These are phyloP conservation scores for Ogataea angusta DNA, from an alignment of 805 yeast genomes.

Conservation along the genomic window DNA sequence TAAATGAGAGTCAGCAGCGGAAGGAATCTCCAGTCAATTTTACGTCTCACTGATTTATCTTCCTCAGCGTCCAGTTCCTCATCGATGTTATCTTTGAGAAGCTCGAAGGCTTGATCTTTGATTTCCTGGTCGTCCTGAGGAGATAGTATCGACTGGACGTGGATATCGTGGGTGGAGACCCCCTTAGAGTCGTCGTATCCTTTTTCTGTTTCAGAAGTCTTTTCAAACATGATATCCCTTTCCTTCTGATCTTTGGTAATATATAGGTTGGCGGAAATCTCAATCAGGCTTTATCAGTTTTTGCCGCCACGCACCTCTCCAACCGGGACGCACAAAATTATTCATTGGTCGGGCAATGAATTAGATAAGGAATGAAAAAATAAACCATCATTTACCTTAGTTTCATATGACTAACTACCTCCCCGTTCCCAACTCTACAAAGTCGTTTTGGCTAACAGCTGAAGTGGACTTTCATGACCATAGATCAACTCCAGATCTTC, in stretches of 20 bases:
- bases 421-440: constrained; percentile 22
- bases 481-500: constrained; percentile 29
- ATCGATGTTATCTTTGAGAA: constrained; percentile 4
- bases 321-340: not conserved
- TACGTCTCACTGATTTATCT: constrained; percentile 34
- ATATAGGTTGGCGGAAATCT: too few relatives aligned
- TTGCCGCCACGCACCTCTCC: not conserved
- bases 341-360: too few relatives aligned
- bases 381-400: too few relatives aligned
- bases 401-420: constrained; percentile 10
- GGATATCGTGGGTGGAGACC: not conserved
- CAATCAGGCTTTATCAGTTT: not conserved
- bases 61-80: constrained; percentile 21
- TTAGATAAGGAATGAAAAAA: too few relatives aligned
- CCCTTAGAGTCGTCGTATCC: not conserved
- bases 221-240: too few relatives aligned
- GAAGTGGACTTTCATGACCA: constrained; percentile 12
- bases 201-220: too few relatives aligned
- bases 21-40: constrained; percentile 36
- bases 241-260: too few relatives aligned
- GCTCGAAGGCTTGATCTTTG: constrained; percentile 5
- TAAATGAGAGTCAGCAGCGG: constrained; percentile 31
- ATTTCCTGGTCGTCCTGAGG: constrained; percentile 4
- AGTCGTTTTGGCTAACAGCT: constrained; percentile 18
- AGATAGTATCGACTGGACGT: constrained; percentile 1